These are phyloP conservation scores for Chaetomium globosum DNA, from an alignment of 2,329 filamentous ascomycete species.

Conservation along the genomic window DNA sequence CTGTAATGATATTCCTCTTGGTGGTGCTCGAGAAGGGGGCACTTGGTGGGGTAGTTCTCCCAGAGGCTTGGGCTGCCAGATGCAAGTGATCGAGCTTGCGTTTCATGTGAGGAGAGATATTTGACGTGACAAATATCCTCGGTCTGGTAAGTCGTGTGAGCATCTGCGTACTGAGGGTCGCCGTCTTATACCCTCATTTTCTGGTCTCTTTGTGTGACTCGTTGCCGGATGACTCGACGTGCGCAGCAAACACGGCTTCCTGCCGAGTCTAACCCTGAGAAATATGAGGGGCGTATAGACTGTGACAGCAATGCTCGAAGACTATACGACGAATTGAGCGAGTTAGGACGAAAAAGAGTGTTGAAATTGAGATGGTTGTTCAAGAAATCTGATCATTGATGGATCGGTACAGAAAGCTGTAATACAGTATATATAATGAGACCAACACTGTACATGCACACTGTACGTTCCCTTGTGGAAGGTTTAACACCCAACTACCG, in stretches of 20 bases:
- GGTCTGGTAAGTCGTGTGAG: slow-evolving; percentile 9
- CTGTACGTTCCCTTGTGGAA: not conserved
- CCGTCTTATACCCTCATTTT: slow-evolving; percentile 15
- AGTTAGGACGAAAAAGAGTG: not conserved
- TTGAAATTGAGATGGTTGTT: not conserved
- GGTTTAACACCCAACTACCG: not conserved
- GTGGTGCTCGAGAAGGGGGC: not conserved
- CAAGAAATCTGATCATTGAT: slow-evolving; percentile 1
- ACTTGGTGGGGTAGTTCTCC: slow-evolving; percentile 15
- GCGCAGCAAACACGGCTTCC: not conserved
- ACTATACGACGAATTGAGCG: not conserved
- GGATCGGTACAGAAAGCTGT: not conserved
- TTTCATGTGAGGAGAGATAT: slow-evolving; percentile 32
- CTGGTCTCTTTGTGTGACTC: not conserved
- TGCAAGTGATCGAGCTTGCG: slow-evolving; percentile 32
- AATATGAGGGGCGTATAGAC: not conserved
- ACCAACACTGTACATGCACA: not conserved
- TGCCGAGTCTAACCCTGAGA: not conserved
- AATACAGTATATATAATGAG: not conserved
- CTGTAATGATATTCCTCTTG: slow-evolving; percentile 1
- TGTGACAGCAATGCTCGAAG: not conserved
- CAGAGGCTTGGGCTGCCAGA: slow-evolving; percentile 12
- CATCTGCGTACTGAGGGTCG: slow-evolving; percentile 11
- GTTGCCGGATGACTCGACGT: slow-evolving; percentile 14
- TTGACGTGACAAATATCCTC: not conserved